These are phyloP conservation scores for Colletotrichum neosansevieriae DNA, from an alignment of 2,329 filamentous ascomycete species.

Conservation along the genomic window DNA sequence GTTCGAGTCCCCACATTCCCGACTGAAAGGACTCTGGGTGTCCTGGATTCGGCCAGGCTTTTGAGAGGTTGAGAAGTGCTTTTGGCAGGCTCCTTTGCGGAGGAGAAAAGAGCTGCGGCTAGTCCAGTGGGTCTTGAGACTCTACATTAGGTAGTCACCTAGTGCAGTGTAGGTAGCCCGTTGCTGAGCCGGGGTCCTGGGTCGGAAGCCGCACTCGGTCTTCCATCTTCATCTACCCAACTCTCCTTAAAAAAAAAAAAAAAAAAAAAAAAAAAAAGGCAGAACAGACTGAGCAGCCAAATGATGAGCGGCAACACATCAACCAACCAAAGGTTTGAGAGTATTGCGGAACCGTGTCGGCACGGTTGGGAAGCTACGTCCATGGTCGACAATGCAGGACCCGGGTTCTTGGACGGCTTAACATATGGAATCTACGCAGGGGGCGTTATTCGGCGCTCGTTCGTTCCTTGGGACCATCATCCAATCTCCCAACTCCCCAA, in stretches of 20 bases:
- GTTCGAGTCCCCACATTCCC: constrained; percentile 29
- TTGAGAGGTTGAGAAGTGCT: background rate
- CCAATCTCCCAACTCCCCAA: constrained; percentile 30
- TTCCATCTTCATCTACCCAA: too few species aligned
- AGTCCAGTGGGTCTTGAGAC: background rate
- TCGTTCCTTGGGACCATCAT: constrained; percentile 31
- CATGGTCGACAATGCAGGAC: background rate
- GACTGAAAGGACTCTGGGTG: constrained; percentile 12
- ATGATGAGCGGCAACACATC: background rate
- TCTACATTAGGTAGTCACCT: too few species aligned
- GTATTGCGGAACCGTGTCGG: background rate
- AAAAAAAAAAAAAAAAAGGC: too few species aligned
- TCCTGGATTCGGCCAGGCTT: constrained; percentile 19
- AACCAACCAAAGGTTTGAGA: constrained; percentile 3
- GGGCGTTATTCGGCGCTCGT: constrained; percentile 24
- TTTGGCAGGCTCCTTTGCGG: too few species aligned
- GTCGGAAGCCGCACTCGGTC: background rate
- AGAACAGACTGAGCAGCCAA: too few species aligned
- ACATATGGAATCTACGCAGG: constrained; percentile 10
- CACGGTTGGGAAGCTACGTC: background rate
- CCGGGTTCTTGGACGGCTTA: background rate
- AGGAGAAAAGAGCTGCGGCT: background rate
- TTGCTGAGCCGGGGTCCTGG: constrained; percentile 23
- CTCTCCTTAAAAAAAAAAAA: too few species aligned
- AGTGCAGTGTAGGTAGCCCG: too few species aligned